Conservation (phyloP, 2,329 filamentous ascomycete genomes). For the Xylaria sp. region DNA sequence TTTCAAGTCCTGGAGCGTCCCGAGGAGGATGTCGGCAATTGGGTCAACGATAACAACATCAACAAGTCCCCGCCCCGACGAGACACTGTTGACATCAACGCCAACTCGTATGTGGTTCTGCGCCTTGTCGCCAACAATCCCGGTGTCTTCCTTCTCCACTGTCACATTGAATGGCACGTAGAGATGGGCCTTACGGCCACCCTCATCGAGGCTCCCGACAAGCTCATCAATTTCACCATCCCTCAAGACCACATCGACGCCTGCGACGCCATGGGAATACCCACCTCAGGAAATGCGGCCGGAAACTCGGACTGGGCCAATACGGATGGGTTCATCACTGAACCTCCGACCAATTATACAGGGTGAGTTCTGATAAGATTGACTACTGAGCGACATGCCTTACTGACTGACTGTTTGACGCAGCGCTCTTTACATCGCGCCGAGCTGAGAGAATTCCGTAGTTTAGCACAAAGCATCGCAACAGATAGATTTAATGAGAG, state of each 20-base stretch:
- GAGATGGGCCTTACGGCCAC: conserved; percentile 59
- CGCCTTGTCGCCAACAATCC: conserved; percentile 57
- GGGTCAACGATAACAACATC: conserved; percentile 33
- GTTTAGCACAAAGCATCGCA: no score
- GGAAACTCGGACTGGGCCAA: conserved; percentile 43
- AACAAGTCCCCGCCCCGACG: conserved; percentile 16
- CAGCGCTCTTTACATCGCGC: conserved; percentile 18
- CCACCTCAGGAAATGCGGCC: conserved; percentile 66
- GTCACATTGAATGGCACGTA: conserved; percentile 65
- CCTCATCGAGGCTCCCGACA: conserved; percentile 59
- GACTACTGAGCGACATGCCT: not conserved
- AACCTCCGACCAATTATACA: conserved; percentile 31
- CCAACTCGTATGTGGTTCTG: conserved; percentile 51
- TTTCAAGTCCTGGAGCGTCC: conserved; percentile 55
- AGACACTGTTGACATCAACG: conserved; percentile 39
- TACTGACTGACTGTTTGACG: conserved; percentile 13
- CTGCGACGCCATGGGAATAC: conserved; percentile 49
- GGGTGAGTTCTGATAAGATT: conserved; percentile 28
- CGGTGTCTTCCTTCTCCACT: conserved; percentile 60
- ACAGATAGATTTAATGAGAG: no score
- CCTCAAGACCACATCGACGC: conserved; percentile 59
- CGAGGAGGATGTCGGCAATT: conserved; percentile 40
- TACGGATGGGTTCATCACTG: conserved; percentile 34
- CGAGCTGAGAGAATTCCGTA: conserved; percentile 4
- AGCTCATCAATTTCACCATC: conserved; percentile 58